phyloP scores from a whole-genome alignment of 441 rosid genomes.

The Gossypium armourianum region DNA sequence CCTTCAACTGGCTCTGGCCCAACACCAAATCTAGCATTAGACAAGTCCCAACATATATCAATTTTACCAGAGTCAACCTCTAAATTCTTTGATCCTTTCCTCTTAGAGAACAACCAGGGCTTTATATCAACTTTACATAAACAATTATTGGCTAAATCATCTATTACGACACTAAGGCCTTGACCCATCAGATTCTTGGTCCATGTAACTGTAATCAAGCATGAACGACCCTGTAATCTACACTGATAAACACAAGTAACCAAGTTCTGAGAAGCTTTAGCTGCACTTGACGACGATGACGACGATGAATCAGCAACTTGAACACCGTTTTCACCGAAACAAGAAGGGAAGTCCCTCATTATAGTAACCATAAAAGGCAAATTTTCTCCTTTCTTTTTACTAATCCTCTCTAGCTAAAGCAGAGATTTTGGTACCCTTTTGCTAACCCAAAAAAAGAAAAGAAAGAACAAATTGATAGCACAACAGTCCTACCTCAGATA shows the following conservation, averaged over 20 bases:
- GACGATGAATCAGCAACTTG: conserved; percentile 75
- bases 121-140: conserved; percentile 75
- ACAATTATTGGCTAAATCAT: conserved; percentile 47
- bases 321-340: conserved; percentile 84
- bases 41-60: conserved; percentile 64
- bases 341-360: conserved; percentile 92
- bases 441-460: neutral
- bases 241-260: conserved; percentile 68
- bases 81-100: conserved; percentile 62
- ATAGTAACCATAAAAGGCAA: conserved; percentile 3
- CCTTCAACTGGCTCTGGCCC: conserved; percentile 77
- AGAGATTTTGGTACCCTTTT: neutral
- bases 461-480: neutral
- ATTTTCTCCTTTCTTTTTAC: neutral
- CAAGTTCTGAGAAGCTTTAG: conserved; percentile 57
- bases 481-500: conserved; percentile 23
- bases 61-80: conserved; percentile 46
- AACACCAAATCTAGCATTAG: conserved; percentile 61
- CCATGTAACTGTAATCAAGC: conserved; percentile 75
- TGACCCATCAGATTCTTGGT: conserved; percentile 78
- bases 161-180: conserved; percentile 55
- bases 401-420: neutral
- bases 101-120: conserved; percentile 79
- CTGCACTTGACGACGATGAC: conserved; percentile 32
- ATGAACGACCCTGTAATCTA: conserved; percentile 40